Evolutionary conservation across 148 eudicot genomes (phyloP).

Genomic region (Rheum nobile): DNA sequence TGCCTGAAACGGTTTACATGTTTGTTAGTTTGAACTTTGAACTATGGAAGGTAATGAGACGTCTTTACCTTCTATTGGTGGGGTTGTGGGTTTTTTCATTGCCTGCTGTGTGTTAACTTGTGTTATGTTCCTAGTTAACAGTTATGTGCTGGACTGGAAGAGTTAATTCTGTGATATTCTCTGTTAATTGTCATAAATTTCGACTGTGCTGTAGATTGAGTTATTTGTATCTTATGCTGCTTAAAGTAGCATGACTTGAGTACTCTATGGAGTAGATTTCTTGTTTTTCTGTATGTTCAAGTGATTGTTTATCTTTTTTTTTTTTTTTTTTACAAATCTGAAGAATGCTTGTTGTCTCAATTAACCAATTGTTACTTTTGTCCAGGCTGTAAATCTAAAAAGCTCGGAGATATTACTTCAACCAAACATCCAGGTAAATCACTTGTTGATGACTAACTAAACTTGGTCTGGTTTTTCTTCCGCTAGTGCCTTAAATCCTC

Average conservation of each 20-base stretch:
- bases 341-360: background rate
- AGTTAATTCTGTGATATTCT: background rate
- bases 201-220: background rate
- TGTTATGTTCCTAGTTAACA: background rate
- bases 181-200: background rate
- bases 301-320: background rate
- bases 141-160: background rate
- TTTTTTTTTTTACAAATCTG: background rate
- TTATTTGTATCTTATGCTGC: background rate
- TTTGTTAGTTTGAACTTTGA: background rate
- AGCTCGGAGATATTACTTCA: slow-evolving; percentile 81
- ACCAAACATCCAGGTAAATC: slow-evolving; percentile 56
- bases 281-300: background rate
- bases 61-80: background rate
- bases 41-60: background rate
- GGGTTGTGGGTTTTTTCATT: background rate
- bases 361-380: background rate
- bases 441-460: background rate
- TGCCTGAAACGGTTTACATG: background rate
- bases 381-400: slow-evolving; percentile 84
- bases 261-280: background rate
- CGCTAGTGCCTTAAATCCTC: background rate
- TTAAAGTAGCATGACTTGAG: background rate
- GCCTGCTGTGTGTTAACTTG: background rate
- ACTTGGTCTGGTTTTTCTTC: background rate